Evolutionary conservation across 805 yeast genomes (phyloP).

Genomic region (Saccharomycopsis sp.): DNA sequence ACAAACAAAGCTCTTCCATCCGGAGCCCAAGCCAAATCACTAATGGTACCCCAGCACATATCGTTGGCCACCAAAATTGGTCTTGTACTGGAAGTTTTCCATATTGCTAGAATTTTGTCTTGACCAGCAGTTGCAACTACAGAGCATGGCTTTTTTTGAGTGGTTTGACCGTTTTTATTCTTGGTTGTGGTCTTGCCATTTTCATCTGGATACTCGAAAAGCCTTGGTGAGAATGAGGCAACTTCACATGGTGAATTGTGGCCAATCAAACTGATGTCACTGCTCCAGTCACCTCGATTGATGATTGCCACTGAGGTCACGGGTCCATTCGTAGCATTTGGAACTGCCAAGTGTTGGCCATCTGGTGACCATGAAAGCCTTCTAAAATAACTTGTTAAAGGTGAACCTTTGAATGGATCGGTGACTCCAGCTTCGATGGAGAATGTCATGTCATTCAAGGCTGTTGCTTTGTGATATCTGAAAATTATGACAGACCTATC

Average conservation of each 20-base stretch:
- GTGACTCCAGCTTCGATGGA: constrained; percentile 75
- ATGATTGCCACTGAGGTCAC: constrained; percentile 65
- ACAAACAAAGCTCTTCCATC: constrained; percentile 66
- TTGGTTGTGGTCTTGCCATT: constrained; percentile 21
- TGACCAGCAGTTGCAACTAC: constrained; percentile 95
- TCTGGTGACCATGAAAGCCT: constrained; percentile 87
- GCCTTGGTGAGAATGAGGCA: constrained; percentile 61
- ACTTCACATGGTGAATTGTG: constrained; percentile 85
- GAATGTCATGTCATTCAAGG: constrained; percentile 59
- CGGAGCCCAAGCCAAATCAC: constrained; percentile 86
- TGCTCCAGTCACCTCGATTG: constrained; percentile 72
- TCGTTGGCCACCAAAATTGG: constrained; percentile 79
- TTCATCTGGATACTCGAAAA: constrained; percentile 39
- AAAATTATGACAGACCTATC: constrained; percentile 86
- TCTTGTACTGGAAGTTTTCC: constrained; percentile 71
- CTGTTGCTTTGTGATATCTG: constrained; percentile 66
- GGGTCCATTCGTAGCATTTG: constrained; percentile 80
- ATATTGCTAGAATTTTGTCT: constrained; percentile 76
- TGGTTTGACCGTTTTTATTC: constrained; percentile 23
- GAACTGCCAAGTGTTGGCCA: constrained; percentile 79
- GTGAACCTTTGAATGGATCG: constrained; percentile 82
- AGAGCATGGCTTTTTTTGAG: constrained; percentile 38
- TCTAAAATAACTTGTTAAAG: constrained; percentile 84
- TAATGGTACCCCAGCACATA: constrained; percentile 65
- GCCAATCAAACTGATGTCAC: constrained; percentile 66